Percentiles rank a stretch among this genome's conserved stretches.
Evolutionary conservation across 108 stramenopile species (phyloP).

Genomic region (Chaetoceros muelleri): DNA sequence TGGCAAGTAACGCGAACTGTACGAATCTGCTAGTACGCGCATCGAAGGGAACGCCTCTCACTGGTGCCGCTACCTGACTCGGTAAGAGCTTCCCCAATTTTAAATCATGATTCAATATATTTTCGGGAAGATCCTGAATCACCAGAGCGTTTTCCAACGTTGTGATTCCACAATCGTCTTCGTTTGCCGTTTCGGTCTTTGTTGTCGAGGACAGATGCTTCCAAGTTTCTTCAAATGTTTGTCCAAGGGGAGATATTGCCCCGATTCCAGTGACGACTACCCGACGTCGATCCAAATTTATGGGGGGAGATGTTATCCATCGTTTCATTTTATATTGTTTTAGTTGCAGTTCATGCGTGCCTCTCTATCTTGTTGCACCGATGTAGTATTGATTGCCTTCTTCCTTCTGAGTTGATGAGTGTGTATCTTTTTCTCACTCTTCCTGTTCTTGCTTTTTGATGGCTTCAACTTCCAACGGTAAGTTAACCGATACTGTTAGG

Average conservation of each 20-base stretch:
- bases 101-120: slow-evolving; percentile 33
- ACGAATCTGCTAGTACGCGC: slow-evolving; percentile 57
- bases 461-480: too few species aligned
- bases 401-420: too few species aligned
- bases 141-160: slow-evolving; percentile 36
- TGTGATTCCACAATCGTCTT: slow-evolving; percentile 40
- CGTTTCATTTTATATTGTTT: too few species aligned
- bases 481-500: too few species aligned
- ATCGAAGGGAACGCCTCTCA: slow-evolving; percentile 26
- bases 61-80: slow-evolving; percentile 75
- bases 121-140: slow-evolving; percentile 26
- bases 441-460: too few species aligned
- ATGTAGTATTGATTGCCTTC: too few species aligned
- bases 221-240: slow-evolving; percentile 62
- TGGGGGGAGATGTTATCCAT: too few species aligned
- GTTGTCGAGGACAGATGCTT: slow-evolving; percentile 21
- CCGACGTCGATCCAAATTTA: too few species aligned
- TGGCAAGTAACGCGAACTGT: slow-evolving; percentile 68
- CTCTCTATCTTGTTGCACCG: too few species aligned
- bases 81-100: slow-evolving; percentile 41
- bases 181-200: slow-evolving; percentile 8
- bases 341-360: too few species aligned
- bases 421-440: too few species aligned
- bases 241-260: slow-evolving; percentile 80
- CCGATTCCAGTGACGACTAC: slow-evolving; percentile 95